These are phyloP conservation scores for Typha latifolia DNA, from an alignment of 176 grass and related monocot genomes.

Conservation along the genomic window DNA sequence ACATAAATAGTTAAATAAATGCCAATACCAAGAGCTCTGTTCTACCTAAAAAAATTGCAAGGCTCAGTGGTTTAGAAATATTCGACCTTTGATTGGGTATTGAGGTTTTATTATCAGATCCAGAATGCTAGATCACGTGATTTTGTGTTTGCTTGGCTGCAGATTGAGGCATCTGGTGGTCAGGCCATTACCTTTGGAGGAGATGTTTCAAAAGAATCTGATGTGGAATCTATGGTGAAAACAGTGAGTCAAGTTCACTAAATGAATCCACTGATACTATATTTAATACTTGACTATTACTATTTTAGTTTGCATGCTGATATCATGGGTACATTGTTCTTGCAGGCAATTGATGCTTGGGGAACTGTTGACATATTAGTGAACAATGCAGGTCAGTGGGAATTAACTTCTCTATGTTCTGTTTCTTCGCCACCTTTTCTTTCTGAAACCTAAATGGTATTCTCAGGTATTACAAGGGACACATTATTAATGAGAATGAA, in stretches of 20 bases:
- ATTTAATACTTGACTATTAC: neutral
- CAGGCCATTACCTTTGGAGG: constrained; percentile 86
- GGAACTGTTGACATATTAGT: constrained; percentile 93
- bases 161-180: constrained; percentile 85
- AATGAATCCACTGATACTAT: neutral
- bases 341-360: constrained; percentile 81
- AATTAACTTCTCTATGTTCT: constrained; percentile 10
- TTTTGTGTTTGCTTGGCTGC: constrained; percentile 8
- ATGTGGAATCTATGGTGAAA: constrained; percentile 97
- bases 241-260: constrained; percentile 50
- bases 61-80: no score
- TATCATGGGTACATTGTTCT: constrained; percentile 17
- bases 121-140: neutral
- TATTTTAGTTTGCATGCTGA: neutral
- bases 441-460: constrained; percentile 12
- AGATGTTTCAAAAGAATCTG: constrained; percentile 94
- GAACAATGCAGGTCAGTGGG: constrained; percentile 82
- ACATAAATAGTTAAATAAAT: no score
- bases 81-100: neutral
- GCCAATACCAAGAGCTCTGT: no score
- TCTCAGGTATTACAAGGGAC: constrained; percentile 83
- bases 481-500: constrained; percentile 99
- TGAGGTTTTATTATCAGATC: neutral
- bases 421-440: neutral
- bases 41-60: no score